phyloP scores from a whole-genome alignment of 805 yeast genomes.

The Scheffersomyces amazonensis region DNA sequence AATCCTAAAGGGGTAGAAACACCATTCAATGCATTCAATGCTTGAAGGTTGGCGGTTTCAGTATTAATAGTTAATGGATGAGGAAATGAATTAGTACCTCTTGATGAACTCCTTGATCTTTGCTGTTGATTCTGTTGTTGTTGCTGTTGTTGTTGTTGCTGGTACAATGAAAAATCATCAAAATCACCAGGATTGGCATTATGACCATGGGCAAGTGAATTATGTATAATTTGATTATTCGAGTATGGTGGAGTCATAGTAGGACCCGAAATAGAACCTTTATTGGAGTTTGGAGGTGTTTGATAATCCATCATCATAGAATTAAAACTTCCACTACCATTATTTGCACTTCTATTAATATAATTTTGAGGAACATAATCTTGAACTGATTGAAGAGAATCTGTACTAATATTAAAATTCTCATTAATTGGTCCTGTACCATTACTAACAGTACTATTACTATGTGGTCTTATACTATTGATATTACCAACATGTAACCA shows the following conservation, averaged over 20 bases:
- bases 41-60: slow-evolving; percentile 26
- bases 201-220: neutral
- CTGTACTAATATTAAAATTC: slow-evolving; percentile 20
- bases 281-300: slow-evolving; percentile 36
- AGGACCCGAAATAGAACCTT: slow-evolving; percentile 22
- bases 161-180: slow-evolving; percentile 28
- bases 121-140: slow-evolving; percentile 6
- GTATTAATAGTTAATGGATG: slow-evolving; percentile 38
- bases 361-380: slow-evolving; percentile 42
- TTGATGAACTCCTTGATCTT: slow-evolving; percentile 19
- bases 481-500: slow-evolving; percentile 47
- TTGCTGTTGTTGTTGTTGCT: slow-evolving; percentile 9
- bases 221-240: slow-evolving; percentile 1
- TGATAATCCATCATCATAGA: slow-evolving; percentile 40
- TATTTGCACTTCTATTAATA: slow-evolving; percentile 27
- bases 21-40: slow-evolving; percentile 21
- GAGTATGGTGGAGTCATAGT: slow-evolving; percentile 8
- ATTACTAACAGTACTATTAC: neutral
- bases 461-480: slow-evolving; percentile 26
- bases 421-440: slow-evolving; percentile 5
- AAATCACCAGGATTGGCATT: slow-evolving; percentile 14
- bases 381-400: slow-evolving; percentile 42
- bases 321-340: slow-evolving; percentile 15
- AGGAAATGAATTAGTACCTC: slow-evolving; percentile 24
- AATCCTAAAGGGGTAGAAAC: slow-evolving; percentile 3